Evolutionary conservation across 2,329 filamentous ascomycete genomes (phyloP), one percentile per base, ranked within the genome.

Genomic region (Cryphonectria naterciae): DNA sequence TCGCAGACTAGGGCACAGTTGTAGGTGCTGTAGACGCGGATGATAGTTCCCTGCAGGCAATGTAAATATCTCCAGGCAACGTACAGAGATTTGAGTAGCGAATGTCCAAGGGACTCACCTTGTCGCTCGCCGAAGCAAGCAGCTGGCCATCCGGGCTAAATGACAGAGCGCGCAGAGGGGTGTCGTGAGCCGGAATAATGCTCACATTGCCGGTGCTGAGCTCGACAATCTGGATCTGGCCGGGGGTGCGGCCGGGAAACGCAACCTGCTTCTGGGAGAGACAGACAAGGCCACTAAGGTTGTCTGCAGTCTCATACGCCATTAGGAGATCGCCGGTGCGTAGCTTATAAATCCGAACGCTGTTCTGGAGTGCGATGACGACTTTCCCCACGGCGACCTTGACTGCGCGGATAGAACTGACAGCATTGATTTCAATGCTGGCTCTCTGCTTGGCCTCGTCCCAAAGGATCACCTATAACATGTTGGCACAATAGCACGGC

Each of bases 161-260:
- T 15, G 91, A 88, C 74, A 99, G 85, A 58, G 94, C 94, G 72
- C 92, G 89, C 25, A 99, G 83, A 0, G 92, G 86, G 0, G 92
- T 92, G 5, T 91, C 91, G 79, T 99, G 96, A 3, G 95, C 96
- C 0, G 94, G 94, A 71, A 98, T 94, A 79, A 99, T 97, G 82
- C 92, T 97, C 74, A 98, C 93, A 76, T 93, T 95, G 65, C 91
- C 90, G 0, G 90, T 93, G 25, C 86, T 85, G 15, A 97, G 82
- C 76, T 97, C 91, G 67, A 97, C 92, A 1, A 98, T 83, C 79
- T 98, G 95, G 39, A 98, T 91, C 77, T 99, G 96, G 17, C 96
- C 96, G 0, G 89, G 83, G 0, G 92, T 95, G 67, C 94, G 88
- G n/a, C 95, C 95, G 0, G 95, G 95, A 73, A 98, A 96, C 0